Conservation (phyloP, 202 grass and related monocot genomes). For the Schoenoplectus triqueter region DNA sequence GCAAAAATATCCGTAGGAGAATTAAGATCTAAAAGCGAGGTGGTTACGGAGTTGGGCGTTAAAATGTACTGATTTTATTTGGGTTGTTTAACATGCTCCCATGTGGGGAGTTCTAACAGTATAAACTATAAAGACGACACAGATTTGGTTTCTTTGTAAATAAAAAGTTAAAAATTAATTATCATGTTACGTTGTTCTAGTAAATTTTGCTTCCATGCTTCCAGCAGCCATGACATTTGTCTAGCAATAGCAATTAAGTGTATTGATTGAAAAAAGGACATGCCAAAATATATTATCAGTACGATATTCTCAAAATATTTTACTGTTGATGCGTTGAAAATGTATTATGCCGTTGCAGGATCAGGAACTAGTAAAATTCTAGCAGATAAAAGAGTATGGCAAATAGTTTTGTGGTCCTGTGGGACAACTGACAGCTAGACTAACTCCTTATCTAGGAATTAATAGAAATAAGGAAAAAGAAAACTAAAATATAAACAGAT, state of each 20-base stretch:
- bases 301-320: not conserved
- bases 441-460: not conserved
- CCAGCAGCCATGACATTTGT: not conserved
- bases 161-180: not conserved
- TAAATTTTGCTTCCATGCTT: not conserved
- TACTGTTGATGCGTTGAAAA: not conserved
- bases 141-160: not conserved
- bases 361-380: not conserved
- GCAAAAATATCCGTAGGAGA: not conserved
- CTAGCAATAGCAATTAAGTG: not conserved
- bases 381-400: not conserved
- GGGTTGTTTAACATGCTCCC: not conserved
- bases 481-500: no score
- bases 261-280: not conserved
- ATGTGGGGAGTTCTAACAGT: not conserved
- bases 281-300: not conserved
- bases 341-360: not conserved
- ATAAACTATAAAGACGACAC: not conserved
- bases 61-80: not conserved
- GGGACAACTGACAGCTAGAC: not conserved
- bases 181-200: not conserved
- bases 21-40: slow-evolving; percentile 1
- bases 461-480: not conserved
- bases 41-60: not conserved
- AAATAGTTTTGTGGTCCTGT: not conserved